These are phyloP conservation scores for Ophiocordyceps polyrhachis-furcata DNA, from an alignment of 2,329 filamentous ascomycete genomes.

Conservation along the genomic window DNA sequence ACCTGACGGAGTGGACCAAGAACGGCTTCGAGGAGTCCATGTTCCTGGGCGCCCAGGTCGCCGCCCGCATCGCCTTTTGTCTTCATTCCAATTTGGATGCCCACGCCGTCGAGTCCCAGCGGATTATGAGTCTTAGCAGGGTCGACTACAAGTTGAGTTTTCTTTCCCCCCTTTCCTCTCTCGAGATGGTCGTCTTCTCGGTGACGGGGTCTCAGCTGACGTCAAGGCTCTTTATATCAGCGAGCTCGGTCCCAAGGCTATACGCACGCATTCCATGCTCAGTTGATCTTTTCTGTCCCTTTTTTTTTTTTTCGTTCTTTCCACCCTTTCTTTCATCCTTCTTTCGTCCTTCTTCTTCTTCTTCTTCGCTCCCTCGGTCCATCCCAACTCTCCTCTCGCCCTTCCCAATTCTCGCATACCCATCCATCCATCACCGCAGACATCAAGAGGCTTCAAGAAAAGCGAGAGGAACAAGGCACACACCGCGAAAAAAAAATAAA, in stretches of 20 bases:
- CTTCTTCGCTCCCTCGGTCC: too few species aligned
- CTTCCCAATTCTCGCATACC: too few species aligned
- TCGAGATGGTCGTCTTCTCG: not conserved
- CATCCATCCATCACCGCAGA: too few species aligned
- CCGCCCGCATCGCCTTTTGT: conserved; percentile 43
- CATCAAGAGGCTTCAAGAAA: too few species aligned
- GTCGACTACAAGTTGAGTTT: conserved; percentile 34
- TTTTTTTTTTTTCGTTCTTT: not conserved
- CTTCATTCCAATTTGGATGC: conserved; percentile 36
- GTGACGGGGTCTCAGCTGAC: not conserved
- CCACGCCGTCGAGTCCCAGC: conserved; percentile 30
- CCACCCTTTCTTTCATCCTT: not conserved
- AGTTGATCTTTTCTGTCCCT: conserved; percentile 12
- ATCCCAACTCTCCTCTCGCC: too few species aligned
- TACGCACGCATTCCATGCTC: conserved; percentile 35
- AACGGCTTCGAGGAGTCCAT: conserved; percentile 60
- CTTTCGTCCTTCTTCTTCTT: too few species aligned
- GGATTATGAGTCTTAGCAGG: conserved; percentile 35
- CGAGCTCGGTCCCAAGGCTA: conserved; percentile 34
- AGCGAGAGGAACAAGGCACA: too few species aligned
- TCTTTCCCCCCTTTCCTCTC: conserved; percentile 7
- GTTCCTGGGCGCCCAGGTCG: conserved; percentile 77
- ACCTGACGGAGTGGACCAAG: conserved; percentile 83
- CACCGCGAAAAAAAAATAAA: too few species aligned
- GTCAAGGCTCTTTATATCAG: conserved; percentile 7